These are phyloP conservation scores for Acorus gramineus DNA, from an alignment of 106 monocot genomes.

Conservation along the genomic window DNA sequence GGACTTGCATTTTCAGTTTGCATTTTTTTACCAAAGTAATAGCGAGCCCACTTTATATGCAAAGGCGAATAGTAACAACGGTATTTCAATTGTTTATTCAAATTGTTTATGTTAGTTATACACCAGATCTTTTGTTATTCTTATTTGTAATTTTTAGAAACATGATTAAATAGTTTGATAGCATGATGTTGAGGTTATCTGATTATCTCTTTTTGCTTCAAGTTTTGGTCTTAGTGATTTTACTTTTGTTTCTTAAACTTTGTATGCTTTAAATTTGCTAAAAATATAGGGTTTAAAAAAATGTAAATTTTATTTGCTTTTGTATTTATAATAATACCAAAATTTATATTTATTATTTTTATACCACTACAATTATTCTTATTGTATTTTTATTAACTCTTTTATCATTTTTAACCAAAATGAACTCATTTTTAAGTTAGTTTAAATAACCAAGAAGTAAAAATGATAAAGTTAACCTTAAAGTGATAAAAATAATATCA, in stretches of 20 bases:
- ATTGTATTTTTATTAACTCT: too few relatives aligned
- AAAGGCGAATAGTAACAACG: not conserved
- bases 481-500: too few relatives aligned
- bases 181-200: not conserved
- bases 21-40: not conserved
- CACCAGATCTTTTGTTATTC: not conserved
- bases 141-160: not conserved
- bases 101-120: conserved; percentile 12
- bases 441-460: too few relatives aligned
- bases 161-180: conserved; percentile 7
- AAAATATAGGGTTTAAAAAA: too few relatives aligned
- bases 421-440: too few relatives aligned
- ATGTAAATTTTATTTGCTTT: too few relatives aligned
- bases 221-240: not conserved
- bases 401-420: too few relatives aligned
- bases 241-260: not conserved
- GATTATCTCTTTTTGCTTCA: conserved; percentile 5
- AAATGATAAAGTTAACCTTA: too few relatives aligned
- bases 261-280: conserved; percentile 6
- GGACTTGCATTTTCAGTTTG: not conserved
- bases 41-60: not conserved
- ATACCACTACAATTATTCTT: too few relatives aligned
- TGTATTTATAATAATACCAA: too few relatives aligned
- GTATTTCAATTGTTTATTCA: not conserved
- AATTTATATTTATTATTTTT: too few relatives aligned